Evolutionary conservation across 169 alveolate species (phyloP).

Genomic region (Plasmodium vivax): DNA sequence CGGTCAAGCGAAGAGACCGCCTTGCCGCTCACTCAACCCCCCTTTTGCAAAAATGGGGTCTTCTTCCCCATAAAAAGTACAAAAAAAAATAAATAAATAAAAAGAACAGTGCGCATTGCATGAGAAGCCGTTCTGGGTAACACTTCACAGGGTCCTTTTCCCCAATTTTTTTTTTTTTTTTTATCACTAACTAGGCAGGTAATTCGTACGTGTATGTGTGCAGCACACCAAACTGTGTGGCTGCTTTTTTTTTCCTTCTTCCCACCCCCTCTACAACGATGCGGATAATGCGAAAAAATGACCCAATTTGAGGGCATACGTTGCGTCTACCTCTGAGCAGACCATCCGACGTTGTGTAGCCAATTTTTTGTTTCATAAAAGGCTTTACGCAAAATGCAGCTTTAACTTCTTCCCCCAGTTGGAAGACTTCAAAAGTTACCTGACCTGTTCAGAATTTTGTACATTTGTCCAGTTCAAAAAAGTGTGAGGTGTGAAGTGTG

Average conservation of each 20-base stretch:
- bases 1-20: not conserved
- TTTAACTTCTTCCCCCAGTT: not conserved
- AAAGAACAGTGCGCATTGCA: not conserved
- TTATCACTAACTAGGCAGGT: not conserved
- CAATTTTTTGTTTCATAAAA: not conserved
- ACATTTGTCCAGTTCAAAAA: not conserved
- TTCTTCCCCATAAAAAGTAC: not conserved
- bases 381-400: not conserved
- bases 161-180: not conserved
- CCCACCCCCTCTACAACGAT: not conserved
- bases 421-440: not conserved
- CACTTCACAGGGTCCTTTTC: not conserved
- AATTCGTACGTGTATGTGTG: not conserved
- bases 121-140: not conserved
- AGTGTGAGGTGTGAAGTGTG: too few relatives aligned
- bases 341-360: not conserved
- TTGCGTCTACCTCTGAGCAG: not conserved
- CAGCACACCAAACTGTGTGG: not conserved
- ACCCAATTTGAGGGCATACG: not conserved
- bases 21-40: not conserved
- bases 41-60: not conserved
- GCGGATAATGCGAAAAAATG: not conserved
- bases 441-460: not conserved
- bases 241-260: not conserved
- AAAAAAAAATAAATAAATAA: constrained; percentile 1